Evolutionary conservation across 2,329 filamentous ascomycete genomes (phyloP), one percentile per base, ranked within the genome.

Genomic region (Cordyceps fumosorosea): DNA sequence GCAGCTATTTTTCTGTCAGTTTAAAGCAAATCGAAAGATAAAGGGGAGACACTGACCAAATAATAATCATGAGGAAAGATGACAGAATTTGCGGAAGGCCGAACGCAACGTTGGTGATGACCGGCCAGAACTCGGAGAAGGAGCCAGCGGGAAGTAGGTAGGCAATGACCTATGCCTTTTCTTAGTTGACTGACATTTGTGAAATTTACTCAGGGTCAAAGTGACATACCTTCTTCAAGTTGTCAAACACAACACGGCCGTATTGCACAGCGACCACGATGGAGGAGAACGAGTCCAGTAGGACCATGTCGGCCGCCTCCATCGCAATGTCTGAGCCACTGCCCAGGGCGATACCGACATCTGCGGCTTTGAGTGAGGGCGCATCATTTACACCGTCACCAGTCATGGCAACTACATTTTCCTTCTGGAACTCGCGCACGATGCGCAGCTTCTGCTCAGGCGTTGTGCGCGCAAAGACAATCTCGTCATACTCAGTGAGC

Each of bases 321-420:
- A 95, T 86, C 4, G 91, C 91, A 42, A 96, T 89, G 70, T 96
- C 91, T 0, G 88, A 91, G 5, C 91, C 91, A 0, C 86, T 88
- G 1, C 89, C 89, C 67, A 96, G 86, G 1, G 90, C 89, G 64
- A 96, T 93, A 62, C 90, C 90, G 1, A 96, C 85, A 67, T 96
- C 91, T 18, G 91, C 90, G 0, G 87, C 86, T 2, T 89, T 86
- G 4, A 96, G 82, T 2, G 91, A 91, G 0, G 91, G 90, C 0
- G 90, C 89, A 69, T 96, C 91, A 68, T 96, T 96, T 67, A 93
- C 90, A 20, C 91, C 91, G 67, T 96, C 91, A 44, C 91, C 91
- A 2, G 93, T 90, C 84, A 96, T 95, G 45, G 87, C 91, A 0
- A 96, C 85, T 1, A 89, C 87, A 73, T 66, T 88, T 69, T 82